Evolutionary conservation across 495 filamentous ascomycete species (phyloP).

Genomic region (Hypoxylon perforatum): DNA sequence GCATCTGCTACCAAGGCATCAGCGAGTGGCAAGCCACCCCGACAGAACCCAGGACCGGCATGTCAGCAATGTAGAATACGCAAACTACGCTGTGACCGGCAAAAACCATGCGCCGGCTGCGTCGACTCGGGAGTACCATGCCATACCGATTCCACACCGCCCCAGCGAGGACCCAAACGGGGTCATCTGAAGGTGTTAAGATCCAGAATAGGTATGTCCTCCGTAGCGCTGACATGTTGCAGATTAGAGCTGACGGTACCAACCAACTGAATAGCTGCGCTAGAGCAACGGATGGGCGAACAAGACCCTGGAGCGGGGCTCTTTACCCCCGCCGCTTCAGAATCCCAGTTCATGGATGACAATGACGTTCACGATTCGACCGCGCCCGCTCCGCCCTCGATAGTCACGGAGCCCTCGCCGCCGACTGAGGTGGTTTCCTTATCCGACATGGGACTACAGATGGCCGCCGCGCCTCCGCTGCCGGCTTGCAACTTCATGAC

Average conservation of each 20-base stretch:
- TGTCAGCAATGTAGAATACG: slow-evolving; percentile 19
- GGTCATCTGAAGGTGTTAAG: slow-evolving; percentile 14
- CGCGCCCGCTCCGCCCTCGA: neutral
- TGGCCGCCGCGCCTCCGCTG: neutral
- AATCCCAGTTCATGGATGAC: slow-evolving; percentile 15
- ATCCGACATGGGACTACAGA: neutral
- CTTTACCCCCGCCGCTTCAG: slow-evolving; percentile 6
- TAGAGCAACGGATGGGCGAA: slow-evolving; percentile 8
- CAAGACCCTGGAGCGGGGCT: neutral
- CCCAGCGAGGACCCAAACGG: slow-evolving; percentile 17
- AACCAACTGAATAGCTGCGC: slow-evolving; percentile 3
- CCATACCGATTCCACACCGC: slow-evolving; percentile 14
- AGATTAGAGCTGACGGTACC: neutral
- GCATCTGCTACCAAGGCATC: slow-evolving; percentile 3
- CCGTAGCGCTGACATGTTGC: neutral
- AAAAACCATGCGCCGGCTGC: slow-evolving; percentile 11
- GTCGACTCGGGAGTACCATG: slow-evolving; percentile 12
- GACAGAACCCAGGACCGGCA: slow-evolving; percentile 19
- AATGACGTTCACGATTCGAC: slow-evolving; percentile 1
- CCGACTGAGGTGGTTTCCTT: neutral
- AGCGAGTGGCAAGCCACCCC: slow-evolving; percentile 4
- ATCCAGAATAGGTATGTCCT: slow-evolving; percentile 11
- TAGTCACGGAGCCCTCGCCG: neutral
- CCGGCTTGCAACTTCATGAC: neutral
- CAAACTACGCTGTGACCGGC: slow-evolving; percentile 16